Evolutionary conservation across 352 stramenopile species (phyloP), one percentile per base, ranked within the genome.

Genomic region (Globisporangium nagaii): DNA sequence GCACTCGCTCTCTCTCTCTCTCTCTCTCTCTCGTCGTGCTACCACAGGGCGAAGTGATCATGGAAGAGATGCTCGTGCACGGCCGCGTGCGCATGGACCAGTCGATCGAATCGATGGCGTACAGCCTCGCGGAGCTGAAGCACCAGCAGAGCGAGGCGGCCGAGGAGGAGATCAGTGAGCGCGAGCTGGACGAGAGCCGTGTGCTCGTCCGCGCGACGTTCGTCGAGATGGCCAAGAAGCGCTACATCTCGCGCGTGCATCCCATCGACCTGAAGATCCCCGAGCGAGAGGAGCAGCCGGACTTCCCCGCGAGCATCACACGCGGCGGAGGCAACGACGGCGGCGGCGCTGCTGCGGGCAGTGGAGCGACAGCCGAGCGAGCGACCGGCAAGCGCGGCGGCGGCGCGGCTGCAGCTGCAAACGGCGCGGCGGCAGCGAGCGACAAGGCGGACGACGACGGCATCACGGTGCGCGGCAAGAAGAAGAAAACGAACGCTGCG

Each of bases 201-300:
- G 64, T 68, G 20, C 42, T 63, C 22, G 72, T 95, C 44, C 80
- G 75, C 28, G 60, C 79, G 15, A 63, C 66, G n/a, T 93, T 95
- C 58, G 73, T 93, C 27, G 78, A 95, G 39, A 93, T 95, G 85
- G 84, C 84, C 58, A 95, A 95, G 65, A 89, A 89, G 62, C 75
- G 85, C 45, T 93, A 90, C 68, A 88, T 95, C 49, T 79, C 79
- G 27, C 79, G 85, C 11, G 85, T 95, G 37, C 84, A 95, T 50
- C 85, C 85, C 40, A 56, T 95, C 12, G 80, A 93, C 48, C 66
- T 95, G 48, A 90, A 82, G 53, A 55, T 88, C 28, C 73, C 67
- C 0, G 74, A 88, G 49, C 62, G 66, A 1, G 74, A 90, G 40
- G 75, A 79, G 40, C 58, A 63, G n/a, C 72, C 71, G 3, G 79